Base-by-base conservation (phyloP, 1,284 basidiomycete species). In the Trichosporon faecale region DNA sequence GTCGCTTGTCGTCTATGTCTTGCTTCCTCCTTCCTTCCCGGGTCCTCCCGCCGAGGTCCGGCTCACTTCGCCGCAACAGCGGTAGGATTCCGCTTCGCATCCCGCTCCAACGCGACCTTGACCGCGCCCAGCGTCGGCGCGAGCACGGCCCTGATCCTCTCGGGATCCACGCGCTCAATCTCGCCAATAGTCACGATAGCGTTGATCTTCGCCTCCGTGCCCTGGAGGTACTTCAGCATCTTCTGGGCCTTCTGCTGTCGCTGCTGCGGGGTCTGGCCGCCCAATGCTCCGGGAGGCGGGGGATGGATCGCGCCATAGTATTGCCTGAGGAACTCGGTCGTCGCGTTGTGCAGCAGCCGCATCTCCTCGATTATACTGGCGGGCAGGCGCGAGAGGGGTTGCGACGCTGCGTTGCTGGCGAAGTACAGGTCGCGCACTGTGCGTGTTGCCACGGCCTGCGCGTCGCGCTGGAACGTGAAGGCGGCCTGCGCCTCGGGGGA, bases 251-350 rank as follows among this genome's bases (percentile, higher is more conserved):
- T 93, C 2, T 88, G 86, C 0, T 88, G 87, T 75, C 90, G 89
- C 46, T 76, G 69, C 0, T 71, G 49, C 7, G 72, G 64, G 18
- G 71, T 70, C 1, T 72, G 72, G 0, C 75, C 70, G 31, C 75
- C 79, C 14, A 86, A 78, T 37, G 92, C 90, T 21, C 86, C 85
- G 0, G 88, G 83, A 4, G 78, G 77, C 1, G 91, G 88, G 0
- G 95, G 95, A 69, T 95, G 91, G 65, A 93, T 88, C 0, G 94
- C 88, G 11, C 91, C 87, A 95, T 95, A 99, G 79, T 95, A 98
- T 79, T 98, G 96, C 11, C 96, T 89, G 11, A 99, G 86, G 80
- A 98, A 98, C 82, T 99, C 96, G 75, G 93, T 95, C 2, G 95
- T 91, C 0, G 95, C 91, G 0, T 93, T 94, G 78, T 98, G 94